Percentiles rank a stretch among this genome's conserved stretches.
phyloP scores from a whole-genome alignment of 2,329 filamentous ascomycete species.

The Hymenoscyphus salicellus region DNA sequence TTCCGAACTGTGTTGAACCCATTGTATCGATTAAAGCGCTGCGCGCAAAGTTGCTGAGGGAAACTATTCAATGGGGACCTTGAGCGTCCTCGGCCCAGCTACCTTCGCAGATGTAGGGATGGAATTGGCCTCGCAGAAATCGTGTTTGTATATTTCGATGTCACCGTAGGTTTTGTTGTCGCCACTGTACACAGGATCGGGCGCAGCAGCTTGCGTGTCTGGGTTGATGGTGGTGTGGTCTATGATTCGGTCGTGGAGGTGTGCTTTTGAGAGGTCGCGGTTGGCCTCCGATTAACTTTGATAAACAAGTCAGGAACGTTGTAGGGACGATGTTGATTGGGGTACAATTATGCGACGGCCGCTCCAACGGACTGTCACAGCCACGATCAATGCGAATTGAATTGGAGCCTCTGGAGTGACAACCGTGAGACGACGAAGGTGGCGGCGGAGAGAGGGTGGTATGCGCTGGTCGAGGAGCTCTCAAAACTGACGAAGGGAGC shows the following conservation, averaged over 20 bases:
- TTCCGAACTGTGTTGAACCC: slow-evolving; percentile 49
- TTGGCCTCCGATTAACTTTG: not conserved
- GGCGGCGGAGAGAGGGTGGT: not conserved
- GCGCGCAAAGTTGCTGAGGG: not conserved
- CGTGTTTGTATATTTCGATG: not conserved
- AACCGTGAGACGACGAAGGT: not conserved
- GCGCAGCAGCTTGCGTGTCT: slow-evolving; percentile 4
- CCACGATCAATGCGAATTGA: not conserved
- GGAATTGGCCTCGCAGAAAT: not conserved
- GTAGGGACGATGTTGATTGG: not conserved
- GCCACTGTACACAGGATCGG: not conserved
- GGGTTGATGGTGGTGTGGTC: not conserved
- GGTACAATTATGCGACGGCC: not conserved
- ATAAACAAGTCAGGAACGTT: slow-evolving; percentile 5
- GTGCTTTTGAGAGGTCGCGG: not conserved
- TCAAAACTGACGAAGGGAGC: not conserved
- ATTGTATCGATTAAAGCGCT: slow-evolving; percentile 17
- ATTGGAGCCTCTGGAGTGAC: not conserved
- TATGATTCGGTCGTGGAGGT: not conserved
- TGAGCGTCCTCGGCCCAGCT: slow-evolving; percentile 2
- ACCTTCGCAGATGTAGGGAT: not conserved
- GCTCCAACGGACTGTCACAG: not conserved
- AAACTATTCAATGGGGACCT: slow-evolving; percentile 4
- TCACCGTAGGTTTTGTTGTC: not conserved
- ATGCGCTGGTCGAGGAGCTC: not conserved